Evolutionary conservation across 2,329 filamentous ascomycete species (phyloP), one percentile per base, ranked within the genome.

Genomic region (Cercospora sp.): DNA sequence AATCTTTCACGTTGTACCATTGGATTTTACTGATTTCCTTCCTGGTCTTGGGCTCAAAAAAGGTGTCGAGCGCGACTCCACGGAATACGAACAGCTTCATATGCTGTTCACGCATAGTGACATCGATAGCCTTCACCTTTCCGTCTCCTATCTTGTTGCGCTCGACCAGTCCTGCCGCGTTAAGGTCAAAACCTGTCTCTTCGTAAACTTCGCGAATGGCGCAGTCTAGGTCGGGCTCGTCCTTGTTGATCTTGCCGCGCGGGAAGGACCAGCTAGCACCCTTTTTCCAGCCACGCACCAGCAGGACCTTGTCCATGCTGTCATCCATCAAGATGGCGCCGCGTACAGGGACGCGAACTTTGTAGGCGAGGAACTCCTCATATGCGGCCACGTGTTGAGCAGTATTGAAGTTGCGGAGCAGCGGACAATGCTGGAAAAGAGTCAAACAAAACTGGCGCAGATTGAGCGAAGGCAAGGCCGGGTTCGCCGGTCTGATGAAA

Each of bases 271-370:
- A 99, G 77, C 91, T 94, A 12, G 94, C 91, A 36, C 91, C 90
- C 79, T 97, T 98, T 84, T 98, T 99, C 93, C 94, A 99, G 16
- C 95, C 96, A 78, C 97, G 96, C 68, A 99, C 96, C 53, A 99
- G 84, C 13, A 99, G 88, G 0, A 93, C 92, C 63, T 93, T 90
- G 76, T 98, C 94, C 94, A 99, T 97, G n/a, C 87, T 88, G 68
- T 93, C 85, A 78, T 97, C 97, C 62, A 99, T 86, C 84, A 99
- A 84, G 69, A 99, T 97, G 64, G 93, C 94, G 40, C 95, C 95
- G 72, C 95, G 89, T 16, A 99, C 96, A 1, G 96, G 96, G 12
- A 99, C 91, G 62, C 94, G 87, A 6, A 91, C 94, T 82, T 99
- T 99, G 86, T 99, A 99, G 68, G 90, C 89, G 71, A 98, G 83